Percentiles rank a stretch among this genome's conserved stretches.
Conservation (phyloP, 2,329 filamentous ascomycete genomes). For the Monilinia polystroma region DNA sequence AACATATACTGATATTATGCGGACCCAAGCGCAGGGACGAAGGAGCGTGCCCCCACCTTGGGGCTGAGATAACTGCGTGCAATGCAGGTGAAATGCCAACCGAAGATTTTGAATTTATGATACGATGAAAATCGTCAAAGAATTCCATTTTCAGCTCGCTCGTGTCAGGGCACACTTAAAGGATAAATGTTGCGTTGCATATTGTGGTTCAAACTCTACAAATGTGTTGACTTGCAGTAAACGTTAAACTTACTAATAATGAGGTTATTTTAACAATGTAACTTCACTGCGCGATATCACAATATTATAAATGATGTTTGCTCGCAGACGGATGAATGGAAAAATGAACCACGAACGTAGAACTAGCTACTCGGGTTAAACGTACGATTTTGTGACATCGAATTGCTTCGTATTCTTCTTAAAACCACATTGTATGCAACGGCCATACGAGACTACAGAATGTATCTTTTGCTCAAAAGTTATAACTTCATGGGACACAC, state of each 20-base stretch:
- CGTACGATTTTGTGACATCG: background rate
- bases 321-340: background rate
- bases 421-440: background rate
- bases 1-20: background rate
- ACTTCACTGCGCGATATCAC: background rate
- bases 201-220: background rate
- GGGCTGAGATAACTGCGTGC: background rate
- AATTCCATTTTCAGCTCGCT: background rate
- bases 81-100: background rate
- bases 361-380: background rate
- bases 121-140: background rate
- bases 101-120: slow-evolving; percentile 1
- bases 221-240: background rate
- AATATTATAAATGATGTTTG: background rate
- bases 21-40: background rate
- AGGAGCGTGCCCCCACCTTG: background rate
- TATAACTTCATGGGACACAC: background rate
- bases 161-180: background rate
- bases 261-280: background rate
- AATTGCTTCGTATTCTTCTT: background rate
- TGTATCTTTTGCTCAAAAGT: background rate
- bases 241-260: background rate
- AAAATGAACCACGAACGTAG: background rate
- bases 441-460: background rate
- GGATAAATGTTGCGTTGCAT: background rate